Evolutionary conservation across 116 monocot species (phyloP), one percentile per base, ranked within the genome.

Genomic region (Zostera marina): DNA sequence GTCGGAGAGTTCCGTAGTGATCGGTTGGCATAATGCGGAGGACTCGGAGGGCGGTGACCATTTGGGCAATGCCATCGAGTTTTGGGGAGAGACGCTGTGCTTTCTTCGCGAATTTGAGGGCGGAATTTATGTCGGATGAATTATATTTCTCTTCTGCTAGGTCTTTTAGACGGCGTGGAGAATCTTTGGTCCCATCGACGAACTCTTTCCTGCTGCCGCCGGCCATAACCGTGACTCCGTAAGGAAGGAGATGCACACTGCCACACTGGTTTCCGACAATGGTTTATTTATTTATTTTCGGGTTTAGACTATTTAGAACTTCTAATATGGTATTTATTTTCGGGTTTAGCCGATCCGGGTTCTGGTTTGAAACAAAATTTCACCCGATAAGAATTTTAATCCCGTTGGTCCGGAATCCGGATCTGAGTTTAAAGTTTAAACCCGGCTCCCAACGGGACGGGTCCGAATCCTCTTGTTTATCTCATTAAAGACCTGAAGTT

Each of bases 91-190:
- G 71, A 10, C 70, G 65, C 51, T 47, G 69, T n/a, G 93, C 88
- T 45, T 80, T 70, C 59, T 76, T 74, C 5, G 93, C 88, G 72
- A 79, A 67, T 59, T 84, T 84, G 61, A 78, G 82, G 10, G 92
- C 87, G 38, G 83, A 74, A 19, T 74, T 71, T 56, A 77, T 45
- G 62, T 65, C 68, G 12, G 68, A 59, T 5, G 52, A 7, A 14
- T 15, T 38, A 65, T 81, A 66, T 22, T 70, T 72, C n/a, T 68
- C 45, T 51, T 77, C 81, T 11, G 84, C 84, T 2, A 83, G 63
- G 44, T 76, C 56, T 47, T 74, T 76, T 7, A 87, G 68, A 17
- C 73, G 70, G 48, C 47, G 58, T 23, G 76, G 70, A 39, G 56
- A 14, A 2, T 39, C 13, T 2, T 7, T 8, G 49, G 70, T 71